A percentile compares a stretch with the other conserved stretches of the same genome.
These are phyloP conservation scores for Podospora fimiseda DNA, from an alignment of 495 filamentous ascomycete species.

Conservation along the genomic window DNA sequence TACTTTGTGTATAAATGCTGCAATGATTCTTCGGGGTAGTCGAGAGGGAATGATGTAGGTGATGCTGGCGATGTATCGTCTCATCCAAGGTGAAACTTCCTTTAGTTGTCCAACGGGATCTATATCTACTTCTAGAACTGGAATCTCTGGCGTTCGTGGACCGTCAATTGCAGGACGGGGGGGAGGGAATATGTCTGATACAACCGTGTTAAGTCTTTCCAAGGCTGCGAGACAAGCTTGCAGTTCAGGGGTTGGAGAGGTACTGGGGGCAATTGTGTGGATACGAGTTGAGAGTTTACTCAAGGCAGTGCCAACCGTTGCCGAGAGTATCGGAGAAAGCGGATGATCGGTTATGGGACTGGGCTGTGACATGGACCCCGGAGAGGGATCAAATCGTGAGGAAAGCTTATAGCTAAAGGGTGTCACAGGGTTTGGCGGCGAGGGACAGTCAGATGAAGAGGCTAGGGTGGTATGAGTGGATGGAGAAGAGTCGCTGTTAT, in stretches of 20 bases:
- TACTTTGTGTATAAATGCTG: constrained; percentile 21
- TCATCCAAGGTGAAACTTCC: constrained; percentile 22
- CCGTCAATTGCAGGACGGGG: no score
- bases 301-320: neutral
- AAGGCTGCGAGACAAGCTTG: constrained; percentile 20
- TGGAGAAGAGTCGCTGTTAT: neutral
- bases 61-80: constrained; percentile 17
- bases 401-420: constrained; percentile 9
- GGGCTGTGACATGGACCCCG: neutral
- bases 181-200: constrained; percentile 8
- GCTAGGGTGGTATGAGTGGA: neutral
- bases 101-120: constrained; percentile 2
- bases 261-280: neutral
- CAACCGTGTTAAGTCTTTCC: constrained; percentile 7
- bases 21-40: constrained; percentile 14
- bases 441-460: no score
- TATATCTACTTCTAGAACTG: constrained; percentile 1
- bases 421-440: constrained; percentile 6
- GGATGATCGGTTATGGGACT: neutral
- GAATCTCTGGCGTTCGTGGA: constrained; percentile 1
- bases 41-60: constrained; percentile 16
- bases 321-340: neutral
- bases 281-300: neutral
- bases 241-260: constrained; percentile 4
- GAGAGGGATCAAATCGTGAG: constrained; percentile 4